Evolutionary conservation across 1,284 basidiomycete species (phyloP).

Genomic region (Golubevia sp.): DNA sequence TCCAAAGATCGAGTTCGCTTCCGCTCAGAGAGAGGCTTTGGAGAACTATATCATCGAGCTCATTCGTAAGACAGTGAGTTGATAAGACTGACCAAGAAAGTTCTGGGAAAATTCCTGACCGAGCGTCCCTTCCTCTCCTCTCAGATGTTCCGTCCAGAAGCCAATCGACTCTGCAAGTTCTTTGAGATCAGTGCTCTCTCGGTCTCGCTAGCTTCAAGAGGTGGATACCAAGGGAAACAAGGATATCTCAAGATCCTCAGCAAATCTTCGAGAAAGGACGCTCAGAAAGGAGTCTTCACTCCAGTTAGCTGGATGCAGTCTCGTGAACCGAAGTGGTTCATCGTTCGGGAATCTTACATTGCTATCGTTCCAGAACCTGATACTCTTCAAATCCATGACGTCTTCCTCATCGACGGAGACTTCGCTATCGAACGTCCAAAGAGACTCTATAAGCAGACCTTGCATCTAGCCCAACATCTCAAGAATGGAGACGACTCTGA

Average conservation of each 20-base stretch:
- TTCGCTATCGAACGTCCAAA: constrained; percentile 76
- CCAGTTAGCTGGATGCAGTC: constrained; percentile 71
- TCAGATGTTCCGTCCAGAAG: constrained; percentile 94
- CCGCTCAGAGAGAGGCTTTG: constrained; percentile 76
- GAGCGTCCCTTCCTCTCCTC: background rate
- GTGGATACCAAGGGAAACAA: constrained; percentile 79
- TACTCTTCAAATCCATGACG: constrained; percentile 76
- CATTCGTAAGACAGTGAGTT: constrained; percentile 81
- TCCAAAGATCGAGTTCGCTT: constrained; percentile 74
- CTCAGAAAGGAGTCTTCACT: constrained; percentile 62
- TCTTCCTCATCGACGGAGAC: constrained; percentile 88
- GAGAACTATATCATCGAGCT: constrained; percentile 88
- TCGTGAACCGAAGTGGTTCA: constrained; percentile 84
- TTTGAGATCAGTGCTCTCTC: constrained; percentile 91
- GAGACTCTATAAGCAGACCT: constrained; percentile 59
- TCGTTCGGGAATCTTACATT: constrained; percentile 89
- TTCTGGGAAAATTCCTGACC: no score
- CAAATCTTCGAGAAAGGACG: constrained; percentile 63
- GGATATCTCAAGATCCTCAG: constrained; percentile 73
- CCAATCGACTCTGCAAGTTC: constrained; percentile 90
- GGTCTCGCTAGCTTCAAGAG: constrained; percentile 78
- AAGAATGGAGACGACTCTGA: constrained; percentile 5
- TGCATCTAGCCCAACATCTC: constrained; percentile 41
- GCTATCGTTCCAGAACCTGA: constrained; percentile 86
- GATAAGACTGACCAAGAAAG: background rate